phyloP scores from a whole-genome alignment of 139 green algal genomes.

The Dunaliella primolecta region DNA sequence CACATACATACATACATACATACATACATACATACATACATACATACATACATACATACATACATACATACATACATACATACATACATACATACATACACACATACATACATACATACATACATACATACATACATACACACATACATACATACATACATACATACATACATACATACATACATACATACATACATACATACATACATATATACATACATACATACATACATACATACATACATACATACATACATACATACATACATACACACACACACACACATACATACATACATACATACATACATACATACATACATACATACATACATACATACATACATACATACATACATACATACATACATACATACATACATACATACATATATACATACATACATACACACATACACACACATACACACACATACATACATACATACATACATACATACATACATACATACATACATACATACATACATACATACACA shows the following conservation, averaged over 20 bases:
- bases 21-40: too few species aligned
- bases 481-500: too few species aligned
- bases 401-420: constrained; percentile 1
- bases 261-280: too few species aligned
- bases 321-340: too few species aligned
- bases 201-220: constrained; percentile 7
- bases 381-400: background rate
- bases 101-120: too few species aligned
- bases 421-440: constrained; percentile 8
- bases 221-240: background rate
- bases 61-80: constrained; percentile 8
- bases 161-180: background rate
- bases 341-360: too few species aligned
- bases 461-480: background rate
- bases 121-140: too few species aligned
- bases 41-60: too few species aligned
- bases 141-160: background rate
- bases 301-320: constrained; percentile 5
- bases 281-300: background rate
- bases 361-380: too few species aligned
- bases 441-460: constrained; percentile 12
- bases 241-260: too few species aligned
- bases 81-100: constrained; percentile 2
- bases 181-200: constrained; percentile 8
- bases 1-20: background rate